Evolutionary conservation across 306 rosid genomes (phyloP).

Genomic region (Begonia loranthoides): DNA sequence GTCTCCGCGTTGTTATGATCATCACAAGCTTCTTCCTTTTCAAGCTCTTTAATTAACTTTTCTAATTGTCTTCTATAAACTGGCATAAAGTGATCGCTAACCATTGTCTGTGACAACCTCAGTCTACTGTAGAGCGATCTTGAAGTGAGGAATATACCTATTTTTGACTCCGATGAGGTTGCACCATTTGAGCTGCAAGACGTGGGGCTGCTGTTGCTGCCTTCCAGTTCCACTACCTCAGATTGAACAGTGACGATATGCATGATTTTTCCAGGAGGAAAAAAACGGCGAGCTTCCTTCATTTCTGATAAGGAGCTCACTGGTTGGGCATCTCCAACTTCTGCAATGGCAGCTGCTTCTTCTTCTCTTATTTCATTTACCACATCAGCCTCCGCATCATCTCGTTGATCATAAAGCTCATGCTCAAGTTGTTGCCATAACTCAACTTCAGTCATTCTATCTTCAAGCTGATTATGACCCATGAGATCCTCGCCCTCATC

Average conservation of each 20-base stretch:
- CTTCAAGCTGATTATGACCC: conserved; percentile 32
- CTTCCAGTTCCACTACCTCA: conserved; percentile 21
- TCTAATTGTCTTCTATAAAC: conserved; percentile 73
- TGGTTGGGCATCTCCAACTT: conserved; percentile 32
- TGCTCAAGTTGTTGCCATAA: conserved; percentile 91
- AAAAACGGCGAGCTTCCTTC: conserved; percentile 70
- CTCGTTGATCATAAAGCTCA: conserved; percentile 45
- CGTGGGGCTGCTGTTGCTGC: conserved; percentile 29
- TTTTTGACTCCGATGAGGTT: conserved; percentile 29
- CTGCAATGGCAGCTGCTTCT: conserved; percentile 53
- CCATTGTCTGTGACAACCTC: conserved; percentile 85
- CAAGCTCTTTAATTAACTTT: conserved; percentile 56
- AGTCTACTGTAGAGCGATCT: conserved; percentile 73
- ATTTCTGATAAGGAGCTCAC: conserved; percentile 35
- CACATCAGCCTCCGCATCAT: conserved; percentile 42
- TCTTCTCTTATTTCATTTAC: conserved; percentile 34
- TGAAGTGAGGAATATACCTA: conserved; percentile 68
- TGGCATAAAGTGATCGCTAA: conserved; percentile 95
- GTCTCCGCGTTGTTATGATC: conserved; percentile 17
- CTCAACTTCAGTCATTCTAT: conserved; percentile 68
- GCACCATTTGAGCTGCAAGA: conserved; percentile 27
- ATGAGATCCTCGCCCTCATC: conserved; percentile 24
- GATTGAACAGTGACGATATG: conserved; percentile 44
- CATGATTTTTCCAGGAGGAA: conserved; percentile 88
- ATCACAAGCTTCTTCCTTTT: conserved; percentile 31